phyloP scores from a whole-genome alignment of 108 stramenopile genomes.

The Nannochloropsis oceanica region DNA sequence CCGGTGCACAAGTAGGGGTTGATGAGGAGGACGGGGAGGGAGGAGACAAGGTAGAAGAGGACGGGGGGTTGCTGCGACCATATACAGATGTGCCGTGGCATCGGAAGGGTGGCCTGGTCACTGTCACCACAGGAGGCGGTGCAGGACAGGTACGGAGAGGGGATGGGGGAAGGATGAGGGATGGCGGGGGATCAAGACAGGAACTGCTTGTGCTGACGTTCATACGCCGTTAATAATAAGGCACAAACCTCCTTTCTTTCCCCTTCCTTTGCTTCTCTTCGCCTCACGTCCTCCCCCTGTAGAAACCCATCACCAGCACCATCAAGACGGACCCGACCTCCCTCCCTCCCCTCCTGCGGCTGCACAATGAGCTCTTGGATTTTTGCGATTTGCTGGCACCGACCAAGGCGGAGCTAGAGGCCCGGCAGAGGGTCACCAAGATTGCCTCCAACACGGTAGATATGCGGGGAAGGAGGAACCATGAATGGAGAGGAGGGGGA shows the following conservation, averaged over 20 bases:
- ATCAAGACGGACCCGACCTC: not conserved
- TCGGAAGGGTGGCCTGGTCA: not conserved
- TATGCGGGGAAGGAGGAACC: not conserved
- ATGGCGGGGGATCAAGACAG: not conserved
- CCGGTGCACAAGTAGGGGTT: not conserved
- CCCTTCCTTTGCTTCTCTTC: not conserved
- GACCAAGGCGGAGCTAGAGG: constrained; percentile 42
- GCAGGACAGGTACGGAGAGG: not conserved
- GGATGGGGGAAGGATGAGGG: not conserved
- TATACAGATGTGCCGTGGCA: not conserved
- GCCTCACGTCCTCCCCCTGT: not conserved
- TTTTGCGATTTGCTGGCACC: constrained; percentile 74
- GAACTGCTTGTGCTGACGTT: not conserved
- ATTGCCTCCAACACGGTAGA: not conserved
- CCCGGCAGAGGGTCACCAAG: not conserved
- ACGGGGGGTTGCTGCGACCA: not conserved
- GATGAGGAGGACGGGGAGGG: not conserved
- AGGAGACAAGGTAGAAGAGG: not conserved
- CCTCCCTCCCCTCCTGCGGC: constrained; percentile 44
- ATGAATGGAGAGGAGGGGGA: constrained; percentile 10
- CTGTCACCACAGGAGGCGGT: not conserved
- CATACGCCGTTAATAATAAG: not conserved
- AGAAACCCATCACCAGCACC: not conserved
- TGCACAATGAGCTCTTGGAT: constrained; percentile 91
- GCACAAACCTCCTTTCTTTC: not conserved